phyloP scores from a whole-genome alignment of 192 early-diverging fungal species.

The Backusella parvicylindrica region DNA sequence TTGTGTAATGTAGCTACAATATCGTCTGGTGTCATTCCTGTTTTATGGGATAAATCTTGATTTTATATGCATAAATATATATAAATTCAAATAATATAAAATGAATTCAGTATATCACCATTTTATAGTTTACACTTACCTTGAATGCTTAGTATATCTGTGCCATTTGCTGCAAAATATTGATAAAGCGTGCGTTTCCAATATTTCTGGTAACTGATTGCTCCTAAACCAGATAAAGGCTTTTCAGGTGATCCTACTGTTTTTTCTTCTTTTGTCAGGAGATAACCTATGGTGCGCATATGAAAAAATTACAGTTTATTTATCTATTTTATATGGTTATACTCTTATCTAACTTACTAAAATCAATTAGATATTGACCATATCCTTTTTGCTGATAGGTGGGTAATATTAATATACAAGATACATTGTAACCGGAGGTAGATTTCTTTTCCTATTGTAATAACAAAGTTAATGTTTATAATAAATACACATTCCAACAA shows the following conservation, averaged over 20 bases:
- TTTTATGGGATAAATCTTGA: conserved; percentile 60
- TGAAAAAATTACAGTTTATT: neutral
- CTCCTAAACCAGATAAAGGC: conserved; percentile 85
- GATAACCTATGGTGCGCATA: conserved; percentile 70
- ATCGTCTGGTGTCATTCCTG: conserved; percentile 86
- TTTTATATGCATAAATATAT: neutral
- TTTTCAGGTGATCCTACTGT: conserved; percentile 86
- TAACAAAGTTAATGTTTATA: neutral
- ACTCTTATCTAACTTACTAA: conserved; percentile 57
- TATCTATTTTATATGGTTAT: neutral
- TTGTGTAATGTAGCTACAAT: conserved; percentile 74
- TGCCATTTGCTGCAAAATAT: conserved; percentile 48
- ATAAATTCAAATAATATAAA: neutral
- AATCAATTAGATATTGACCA: conserved; percentile 88
- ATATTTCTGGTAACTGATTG: conserved; percentile 83
- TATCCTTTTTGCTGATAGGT: conserved; percentile 85
- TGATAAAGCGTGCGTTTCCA: conserved; percentile 80
- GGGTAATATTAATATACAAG: conserved; percentile 88
- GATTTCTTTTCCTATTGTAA: conserved; percentile 74
- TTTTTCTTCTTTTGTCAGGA: conserved; percentile 72
- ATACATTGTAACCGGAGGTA: conserved; percentile 81
- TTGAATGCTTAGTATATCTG: conserved; percentile 49
- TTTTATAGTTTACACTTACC: conserved; percentile 17
- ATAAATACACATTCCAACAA: neutral
- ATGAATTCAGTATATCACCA: neutral